phyloP scores from a whole-genome alignment of 352 stramenopile species.

The Pythium biforme region DNA sequence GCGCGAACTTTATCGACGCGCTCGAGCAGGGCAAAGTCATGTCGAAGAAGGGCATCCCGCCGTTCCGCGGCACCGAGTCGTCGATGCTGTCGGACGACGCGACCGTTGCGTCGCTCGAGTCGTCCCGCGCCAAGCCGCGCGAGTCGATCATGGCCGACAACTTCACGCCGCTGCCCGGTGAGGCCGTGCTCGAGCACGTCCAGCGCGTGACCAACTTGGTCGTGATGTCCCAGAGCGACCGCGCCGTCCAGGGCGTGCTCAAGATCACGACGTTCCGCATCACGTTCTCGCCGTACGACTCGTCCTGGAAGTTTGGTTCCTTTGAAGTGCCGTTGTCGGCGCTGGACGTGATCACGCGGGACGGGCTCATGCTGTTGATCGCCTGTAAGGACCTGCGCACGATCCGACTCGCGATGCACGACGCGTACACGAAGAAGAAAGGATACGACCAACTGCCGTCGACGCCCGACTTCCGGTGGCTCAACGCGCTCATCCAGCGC shows the following conservation, averaged over 20 bases:
- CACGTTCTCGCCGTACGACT: conserved; percentile 83
- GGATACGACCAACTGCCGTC: conserved; percentile 74
- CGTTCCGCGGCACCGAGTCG: conserved; percentile 23
- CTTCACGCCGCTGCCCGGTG: conserved; percentile 42
- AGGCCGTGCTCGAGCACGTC: conserved; percentile 76
- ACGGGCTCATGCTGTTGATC: conserved; percentile 81
- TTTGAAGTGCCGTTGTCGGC: conserved; percentile 81
- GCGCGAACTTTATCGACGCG: conserved; percentile 76
- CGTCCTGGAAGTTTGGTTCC: conserved; percentile 81
- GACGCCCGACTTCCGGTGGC: conserved; percentile 74
- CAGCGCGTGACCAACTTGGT: conserved; percentile 86
- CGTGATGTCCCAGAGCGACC: conserved; percentile 81
- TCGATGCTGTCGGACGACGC: conserved; percentile 21
- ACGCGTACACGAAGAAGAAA: conserved; percentile 83
- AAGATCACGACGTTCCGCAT: conserved; percentile 80
- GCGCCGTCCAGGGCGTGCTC: conserved; percentile 77
- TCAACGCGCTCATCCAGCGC: conserved; percentile 72
- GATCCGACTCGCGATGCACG: conserved; percentile 80
- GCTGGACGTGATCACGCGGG: conserved; percentile 74
- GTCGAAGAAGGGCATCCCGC: conserved; percentile 52
- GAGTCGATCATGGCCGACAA: conserved; percentile 33
- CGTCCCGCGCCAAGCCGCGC: conserved; percentile 37
- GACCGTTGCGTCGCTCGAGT: background rate
- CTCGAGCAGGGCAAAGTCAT: conserved; percentile 84
- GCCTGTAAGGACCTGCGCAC: conserved; percentile 80